Conservation (phyloP, 768 basidiomycete species). For the Artomyces pyxidatus region DNA sequence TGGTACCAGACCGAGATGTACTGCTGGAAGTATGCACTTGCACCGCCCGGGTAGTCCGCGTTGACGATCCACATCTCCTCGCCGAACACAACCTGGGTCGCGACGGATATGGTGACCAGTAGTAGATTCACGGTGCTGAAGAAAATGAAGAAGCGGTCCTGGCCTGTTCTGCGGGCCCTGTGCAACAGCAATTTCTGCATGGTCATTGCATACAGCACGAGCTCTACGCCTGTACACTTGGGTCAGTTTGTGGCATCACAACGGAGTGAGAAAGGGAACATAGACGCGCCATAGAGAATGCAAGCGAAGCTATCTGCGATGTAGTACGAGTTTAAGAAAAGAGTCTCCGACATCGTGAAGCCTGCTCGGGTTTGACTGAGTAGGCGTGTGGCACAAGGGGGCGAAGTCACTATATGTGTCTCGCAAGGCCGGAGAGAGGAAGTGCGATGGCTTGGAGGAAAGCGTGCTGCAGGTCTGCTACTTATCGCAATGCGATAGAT, state of each 20-base stretch:
- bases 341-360: not conserved
- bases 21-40: constrained; percentile 24
- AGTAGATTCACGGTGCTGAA: constrained; percentile 20
- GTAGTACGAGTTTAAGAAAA: not conserved
- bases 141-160: not conserved
- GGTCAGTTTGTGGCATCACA: not conserved
- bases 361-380: too few relatives aligned
- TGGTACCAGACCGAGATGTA: constrained; percentile 24
- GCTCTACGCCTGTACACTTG: not conserved
- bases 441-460: too few relatives aligned
- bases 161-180: not conserved
- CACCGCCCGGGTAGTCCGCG: constrained; percentile 27
- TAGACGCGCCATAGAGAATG: not conserved
- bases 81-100: constrained; percentile 23
- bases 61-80: constrained; percentile 31
- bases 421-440: too few relatives aligned
- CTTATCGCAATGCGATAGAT: too few relatives aligned
- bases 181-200: not conserved
- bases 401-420: too few relatives aligned
- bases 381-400: too few relatives aligned
- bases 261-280: not conserved
- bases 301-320: not conserved
- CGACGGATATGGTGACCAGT: constrained; percentile 26
- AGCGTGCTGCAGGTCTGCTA: too few relatives aligned
- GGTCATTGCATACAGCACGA: not conserved